phyloP scores from a whole-genome alignment of 495 filamentous ascomycete genomes.

The Penicillium antarcticum region DNA sequence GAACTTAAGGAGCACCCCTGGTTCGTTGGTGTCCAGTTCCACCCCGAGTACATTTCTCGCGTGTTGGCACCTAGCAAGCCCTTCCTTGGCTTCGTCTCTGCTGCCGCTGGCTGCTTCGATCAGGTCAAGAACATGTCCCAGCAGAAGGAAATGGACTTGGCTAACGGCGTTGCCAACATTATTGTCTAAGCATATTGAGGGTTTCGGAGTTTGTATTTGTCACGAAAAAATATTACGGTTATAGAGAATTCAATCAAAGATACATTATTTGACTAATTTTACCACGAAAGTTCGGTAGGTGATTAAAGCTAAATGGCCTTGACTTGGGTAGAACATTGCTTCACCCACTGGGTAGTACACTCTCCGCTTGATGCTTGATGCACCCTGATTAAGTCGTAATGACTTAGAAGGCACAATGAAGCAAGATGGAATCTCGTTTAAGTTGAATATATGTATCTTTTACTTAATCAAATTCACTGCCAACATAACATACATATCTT shows the following conservation, averaged over 20 bases:
- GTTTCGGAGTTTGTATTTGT: constrained; percentile 10
- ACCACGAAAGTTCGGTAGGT: too few relatives aligned
- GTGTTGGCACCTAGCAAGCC: constrained; percentile 73
- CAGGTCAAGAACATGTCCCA: constrained; percentile 30
- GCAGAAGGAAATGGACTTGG: constrained; percentile 10
- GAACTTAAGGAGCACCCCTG: constrained; percentile 88
- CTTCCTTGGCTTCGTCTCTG: constrained; percentile 85
- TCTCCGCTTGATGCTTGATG: too few relatives aligned
- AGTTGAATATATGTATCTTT: too few relatives aligned
- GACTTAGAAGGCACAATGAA: too few relatives aligned
- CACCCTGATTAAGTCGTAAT: too few relatives aligned
- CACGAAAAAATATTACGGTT: constrained; percentile 6
- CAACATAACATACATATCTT: background rate
- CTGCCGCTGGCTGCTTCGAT: constrained; percentile 62
- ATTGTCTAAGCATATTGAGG: constrained; percentile 4
- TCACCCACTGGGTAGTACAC: too few relatives aligned
- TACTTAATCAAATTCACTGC: background rate
- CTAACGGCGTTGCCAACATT: constrained; percentile 13
- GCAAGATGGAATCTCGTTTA: too few relatives aligned
- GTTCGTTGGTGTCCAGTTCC: constrained; percentile 88
- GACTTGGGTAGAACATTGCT: too few relatives aligned
- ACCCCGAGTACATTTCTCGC: constrained; percentile 76
- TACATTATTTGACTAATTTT: too few relatives aligned
- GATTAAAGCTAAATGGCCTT: too few relatives aligned
- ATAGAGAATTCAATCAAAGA: constrained; percentile 5